Conservation (phyloP, 805 yeast species). For the Nakazawaea molendinolei region DNA sequence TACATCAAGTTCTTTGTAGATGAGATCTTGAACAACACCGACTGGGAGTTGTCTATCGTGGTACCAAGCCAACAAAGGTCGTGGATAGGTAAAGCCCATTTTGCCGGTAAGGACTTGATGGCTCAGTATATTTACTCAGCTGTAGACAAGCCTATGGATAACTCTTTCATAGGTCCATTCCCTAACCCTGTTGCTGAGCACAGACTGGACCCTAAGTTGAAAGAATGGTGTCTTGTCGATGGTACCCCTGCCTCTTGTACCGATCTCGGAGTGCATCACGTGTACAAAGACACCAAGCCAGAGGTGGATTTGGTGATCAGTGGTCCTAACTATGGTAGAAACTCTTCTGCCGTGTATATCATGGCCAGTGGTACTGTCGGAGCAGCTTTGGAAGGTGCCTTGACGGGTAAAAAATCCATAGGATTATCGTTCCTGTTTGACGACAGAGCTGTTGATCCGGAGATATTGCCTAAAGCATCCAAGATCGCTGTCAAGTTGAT, state of each 20-base stretch:
- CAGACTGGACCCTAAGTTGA: slow-evolving; percentile 31
- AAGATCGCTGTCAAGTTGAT: slow-evolving; percentile 59
- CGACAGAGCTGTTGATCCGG: slow-evolving; percentile 40
- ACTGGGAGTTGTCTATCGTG: slow-evolving; percentile 81
- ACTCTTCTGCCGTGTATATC: slow-evolving; percentile 82
- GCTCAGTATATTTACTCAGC: slow-evolving; percentile 62
- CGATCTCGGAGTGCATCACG: slow-evolving; percentile 79
- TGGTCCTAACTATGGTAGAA: slow-evolving; percentile 95
- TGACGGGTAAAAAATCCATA: slow-evolving; percentile 62
- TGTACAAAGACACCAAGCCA: slow-evolving; percentile 40
- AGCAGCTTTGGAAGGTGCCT: slow-evolving; percentile 90
- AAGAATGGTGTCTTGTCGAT: slow-evolving; percentile 83
- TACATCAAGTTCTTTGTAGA: slow-evolving; percentile 78
- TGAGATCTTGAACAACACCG: slow-evolving; percentile 53
- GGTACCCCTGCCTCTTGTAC: slow-evolving; percentile 97
- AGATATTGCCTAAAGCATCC: slow-evolving; percentile 57
- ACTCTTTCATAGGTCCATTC: slow-evolving; percentile 64
- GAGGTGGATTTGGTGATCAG: slow-evolving; percentile 83
- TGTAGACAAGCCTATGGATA: slow-evolving; percentile 35
- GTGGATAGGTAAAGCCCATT: slow-evolving; percentile 97
- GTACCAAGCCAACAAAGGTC: slow-evolving; percentile 85
- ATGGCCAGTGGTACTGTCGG: slow-evolving; percentile 94
- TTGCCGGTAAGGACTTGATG: slow-evolving; percentile 64
- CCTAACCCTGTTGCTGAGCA: slow-evolving; percentile 39
- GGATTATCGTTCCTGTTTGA: slow-evolving; percentile 86